Evolutionary conservation across 768 basidiomycete genomes (phyloP).

Genomic region (Paxillus involutus): DNA sequence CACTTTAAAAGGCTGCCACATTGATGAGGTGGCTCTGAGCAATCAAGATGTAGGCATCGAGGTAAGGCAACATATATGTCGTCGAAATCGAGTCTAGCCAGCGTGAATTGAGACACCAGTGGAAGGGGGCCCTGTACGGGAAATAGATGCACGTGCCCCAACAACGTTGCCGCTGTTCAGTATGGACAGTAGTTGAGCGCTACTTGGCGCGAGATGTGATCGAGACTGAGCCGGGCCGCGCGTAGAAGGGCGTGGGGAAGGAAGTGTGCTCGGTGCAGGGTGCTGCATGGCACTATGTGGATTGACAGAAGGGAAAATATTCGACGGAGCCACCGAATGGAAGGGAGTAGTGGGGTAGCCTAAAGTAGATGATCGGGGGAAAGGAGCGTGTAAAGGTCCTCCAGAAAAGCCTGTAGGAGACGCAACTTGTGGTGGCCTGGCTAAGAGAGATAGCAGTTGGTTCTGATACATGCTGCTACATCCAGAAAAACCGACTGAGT

Average conservation of each 20-base stretch:
- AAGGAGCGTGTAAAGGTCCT: constrained; percentile 8
- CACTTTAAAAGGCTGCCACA: constrained; percentile 3
- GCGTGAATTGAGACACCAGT: constrained; percentile 19
- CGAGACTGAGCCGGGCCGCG: constrained; percentile 18
- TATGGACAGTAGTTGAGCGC: constrained; percentile 34
- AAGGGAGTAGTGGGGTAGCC: constrained; percentile 19
- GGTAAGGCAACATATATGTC: constrained; percentile 6
- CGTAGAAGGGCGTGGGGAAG: constrained; percentile 8
- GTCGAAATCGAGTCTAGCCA: constrained; percentile 18
- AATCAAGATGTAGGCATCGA: constrained; percentile 20
- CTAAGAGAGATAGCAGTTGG: constrained; percentile 12
- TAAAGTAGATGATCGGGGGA: constrained; percentile 15
- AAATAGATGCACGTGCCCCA: constrained; percentile 5
- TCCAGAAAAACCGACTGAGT: constrained; percentile 9
- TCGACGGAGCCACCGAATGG: constrained; percentile 11
- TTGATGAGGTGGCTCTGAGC: background rate
- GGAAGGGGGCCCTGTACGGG: constrained; percentile 8
- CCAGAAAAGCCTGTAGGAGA: constrained; percentile 6
- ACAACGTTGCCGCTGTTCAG: constrained; percentile 29
- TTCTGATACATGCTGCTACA: constrained; percentile 13
- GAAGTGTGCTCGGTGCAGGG: constrained; percentile 2
- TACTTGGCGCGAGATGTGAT: constrained; percentile 20
- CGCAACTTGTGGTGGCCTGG: constrained; percentile 3
- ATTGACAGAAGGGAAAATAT: constrained; percentile 11
- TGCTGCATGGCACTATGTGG: constrained; percentile 13